Evolutionary conservation across 805 yeast genomes (phyloP).

Genomic region (Komagataella pseudopastoris): DNA sequence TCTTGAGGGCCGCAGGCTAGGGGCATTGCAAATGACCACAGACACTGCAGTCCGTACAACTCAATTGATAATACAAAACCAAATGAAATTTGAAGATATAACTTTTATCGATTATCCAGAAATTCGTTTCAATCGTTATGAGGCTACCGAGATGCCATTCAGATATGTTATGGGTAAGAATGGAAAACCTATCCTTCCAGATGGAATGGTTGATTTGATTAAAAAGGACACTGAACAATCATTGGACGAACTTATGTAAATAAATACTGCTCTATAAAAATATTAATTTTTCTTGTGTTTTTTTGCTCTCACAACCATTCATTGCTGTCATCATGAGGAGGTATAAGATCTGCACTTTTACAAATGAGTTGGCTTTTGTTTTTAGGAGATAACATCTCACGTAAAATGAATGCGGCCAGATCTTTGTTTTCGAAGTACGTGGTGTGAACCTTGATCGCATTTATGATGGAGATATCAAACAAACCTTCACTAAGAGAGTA

Average conservation of each 20-base stretch:
- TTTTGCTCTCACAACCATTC: neutral
- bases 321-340: neutral
- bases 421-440: constrained; percentile 81
- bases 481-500: constrained; percentile 67
- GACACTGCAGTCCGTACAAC: constrained; percentile 95
- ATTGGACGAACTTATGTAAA: constrained; percentile 48
- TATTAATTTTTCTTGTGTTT: no score
- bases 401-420: constrained; percentile 65
- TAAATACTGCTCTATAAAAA: neutral
- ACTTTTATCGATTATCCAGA: constrained; percentile 90
- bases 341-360: neutral
- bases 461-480: constrained; percentile 65
- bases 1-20: constrained; percentile 76
- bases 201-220: constrained; percentile 82
- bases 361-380: neutral
- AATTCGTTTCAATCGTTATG: constrained; percentile 73
- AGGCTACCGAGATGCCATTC: constrained; percentile 96
- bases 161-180: constrained; percentile 60
- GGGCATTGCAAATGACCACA: constrained; percentile 89
- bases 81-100: constrained; percentile 52
- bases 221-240: constrained; percentile 76
- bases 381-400: constrained; percentile 27
- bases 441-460: constrained; percentile 80
- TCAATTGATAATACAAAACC: constrained; percentile 55
- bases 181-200: constrained; percentile 74